phyloP scores from a whole-genome alignment of 805 yeast species.

The Starmerella bombicola region DNA sequence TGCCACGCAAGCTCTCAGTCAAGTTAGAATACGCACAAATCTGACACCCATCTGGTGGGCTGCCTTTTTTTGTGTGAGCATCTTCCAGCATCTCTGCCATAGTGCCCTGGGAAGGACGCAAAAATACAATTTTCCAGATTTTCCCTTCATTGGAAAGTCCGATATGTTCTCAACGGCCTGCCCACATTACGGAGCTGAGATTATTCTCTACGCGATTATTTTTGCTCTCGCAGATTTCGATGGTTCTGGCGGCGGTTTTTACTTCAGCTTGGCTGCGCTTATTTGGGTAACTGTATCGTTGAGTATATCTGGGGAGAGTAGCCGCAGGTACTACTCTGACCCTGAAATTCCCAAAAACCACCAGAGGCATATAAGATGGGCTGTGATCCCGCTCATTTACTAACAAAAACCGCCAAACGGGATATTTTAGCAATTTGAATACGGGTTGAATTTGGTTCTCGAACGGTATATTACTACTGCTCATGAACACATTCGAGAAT shows the following conservation, averaged over 20 bases:
- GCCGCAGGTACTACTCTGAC: constrained; percentile 27
- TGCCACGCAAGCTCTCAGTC: constrained; percentile 12
- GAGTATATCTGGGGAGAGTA: constrained; percentile 39
- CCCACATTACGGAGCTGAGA: constrained; percentile 55
- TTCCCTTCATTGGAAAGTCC: constrained; percentile 30
- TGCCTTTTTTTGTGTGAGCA: constrained; percentile 30
- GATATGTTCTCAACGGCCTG: constrained; percentile 31
- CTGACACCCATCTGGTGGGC: constrained; percentile 6
- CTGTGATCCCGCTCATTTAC: neutral
- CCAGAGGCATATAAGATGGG: neutral
- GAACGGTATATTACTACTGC: no score
- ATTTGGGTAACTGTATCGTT: constrained; percentile 35
- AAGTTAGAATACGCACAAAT: neutral
- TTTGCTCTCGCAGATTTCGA: constrained; percentile 14
- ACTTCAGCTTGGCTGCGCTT: constrained; percentile 17
- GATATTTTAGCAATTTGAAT: no score
- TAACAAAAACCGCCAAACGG: no score
- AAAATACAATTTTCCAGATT: constrained; percentile 43
- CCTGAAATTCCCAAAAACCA: neutral
- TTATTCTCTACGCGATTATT: constrained; percentile 35
- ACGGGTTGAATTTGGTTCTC: no score
- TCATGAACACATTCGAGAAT: no score
- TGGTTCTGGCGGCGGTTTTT: constrained; percentile 1
- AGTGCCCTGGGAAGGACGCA: constrained; percentile 35
- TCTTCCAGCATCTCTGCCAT: constrained; percentile 41